phyloP scores from a whole-genome alignment of 2,329 filamentous ascomycete genomes.

The Diplocarpon rosae region DNA sequence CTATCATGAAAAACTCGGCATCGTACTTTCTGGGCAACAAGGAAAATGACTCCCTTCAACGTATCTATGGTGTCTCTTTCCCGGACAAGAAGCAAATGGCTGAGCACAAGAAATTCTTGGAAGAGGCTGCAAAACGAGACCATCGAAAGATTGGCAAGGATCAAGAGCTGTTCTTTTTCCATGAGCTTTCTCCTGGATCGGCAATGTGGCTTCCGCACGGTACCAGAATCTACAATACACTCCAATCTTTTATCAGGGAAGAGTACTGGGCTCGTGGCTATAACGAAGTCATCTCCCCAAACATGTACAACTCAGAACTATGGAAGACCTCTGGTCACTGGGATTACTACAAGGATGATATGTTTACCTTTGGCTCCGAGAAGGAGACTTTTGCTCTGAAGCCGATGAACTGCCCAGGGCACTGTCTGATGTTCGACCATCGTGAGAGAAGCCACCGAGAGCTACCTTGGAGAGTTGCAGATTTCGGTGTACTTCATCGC shows the following conservation, averaged over 20 bases:
- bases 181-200: conserved; percentile 84
- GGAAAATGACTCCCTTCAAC: conserved; percentile 87
- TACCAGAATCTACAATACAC: conserved; percentile 82
- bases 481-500: conserved; percentile 90
- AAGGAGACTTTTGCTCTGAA: conserved; percentile 81
- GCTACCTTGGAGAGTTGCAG: conserved; percentile 82
- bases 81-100: conserved; percentile 92
- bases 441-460: conserved; percentile 80
- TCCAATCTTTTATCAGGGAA: conserved; percentile 68
- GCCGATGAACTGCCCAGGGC: conserved; percentile 97
- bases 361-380: conserved; percentile 78
- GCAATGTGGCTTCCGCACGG: conserved; percentile 90
- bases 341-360: conserved; percentile 89
- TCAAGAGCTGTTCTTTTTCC: conserved; percentile 96
- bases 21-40: conserved; percentile 94
- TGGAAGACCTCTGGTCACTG: conserved; percentile 97
- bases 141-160: conserved; percentile 89
- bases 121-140: conserved; percentile 96
- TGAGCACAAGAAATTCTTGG: conserved; percentile 88
- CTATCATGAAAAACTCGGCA: conserved; percentile 67
- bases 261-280: conserved; percentile 93
- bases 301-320: conserved; percentile 86
- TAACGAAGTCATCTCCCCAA: conserved; percentile 89
- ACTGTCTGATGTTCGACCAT: conserved; percentile 79
- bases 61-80: conserved; percentile 93